A percentile compares a stretch with the other conserved stretches of the same genome.
These are phyloP conservation scores for Firmiana major DNA, from an alignment of 345 rosid genomes.

Conservation along the genomic window DNA sequence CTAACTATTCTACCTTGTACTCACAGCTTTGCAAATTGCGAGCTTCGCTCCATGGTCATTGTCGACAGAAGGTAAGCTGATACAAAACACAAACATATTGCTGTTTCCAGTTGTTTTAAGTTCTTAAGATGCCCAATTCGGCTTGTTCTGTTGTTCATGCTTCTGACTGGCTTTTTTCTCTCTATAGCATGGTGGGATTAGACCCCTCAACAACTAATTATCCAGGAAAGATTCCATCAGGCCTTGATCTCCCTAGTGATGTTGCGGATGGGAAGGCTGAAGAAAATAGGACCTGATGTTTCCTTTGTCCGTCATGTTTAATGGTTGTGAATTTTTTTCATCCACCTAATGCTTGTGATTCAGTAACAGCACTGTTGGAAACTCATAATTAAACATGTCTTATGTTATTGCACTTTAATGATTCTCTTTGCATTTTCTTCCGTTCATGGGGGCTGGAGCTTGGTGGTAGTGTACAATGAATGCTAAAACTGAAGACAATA, in stretches of 20 bases:
- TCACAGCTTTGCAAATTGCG: conserved; percentile 92
- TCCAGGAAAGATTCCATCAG: conserved; percentile 79
- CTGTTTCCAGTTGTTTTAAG: background rate
- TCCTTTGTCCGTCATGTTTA: conserved; percentile 2
- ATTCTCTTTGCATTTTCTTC: background rate
- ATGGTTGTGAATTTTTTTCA: background rate
- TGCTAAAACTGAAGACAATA: background rate
- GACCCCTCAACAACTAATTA: conserved; percentile 58
- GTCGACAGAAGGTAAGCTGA: conserved; percentile 64
- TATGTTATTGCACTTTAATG: background rate
- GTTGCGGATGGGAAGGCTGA: conserved; percentile 24
- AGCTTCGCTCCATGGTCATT: conserved; percentile 90
- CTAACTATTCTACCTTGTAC: background rate
- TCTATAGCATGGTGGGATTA: conserved; percentile 69
- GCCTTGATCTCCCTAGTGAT: conserved; percentile 52
- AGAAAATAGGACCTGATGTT: conserved; percentile 19
- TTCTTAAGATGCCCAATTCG: background rate
- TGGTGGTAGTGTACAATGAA: background rate
- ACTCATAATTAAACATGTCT: background rate
- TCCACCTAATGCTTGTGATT: background rate
- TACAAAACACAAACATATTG: background rate
- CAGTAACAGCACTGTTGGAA: background rate
- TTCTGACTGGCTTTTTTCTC: conserved; percentile 6
- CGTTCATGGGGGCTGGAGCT: background rate
- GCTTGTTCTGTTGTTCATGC: background rate